Percentiles rank a stretch among this genome's conserved stretches.
phyloP scores from a whole-genome alignment of 1,139 yeast species.

The Geotrichum klebahnii region DNA sequence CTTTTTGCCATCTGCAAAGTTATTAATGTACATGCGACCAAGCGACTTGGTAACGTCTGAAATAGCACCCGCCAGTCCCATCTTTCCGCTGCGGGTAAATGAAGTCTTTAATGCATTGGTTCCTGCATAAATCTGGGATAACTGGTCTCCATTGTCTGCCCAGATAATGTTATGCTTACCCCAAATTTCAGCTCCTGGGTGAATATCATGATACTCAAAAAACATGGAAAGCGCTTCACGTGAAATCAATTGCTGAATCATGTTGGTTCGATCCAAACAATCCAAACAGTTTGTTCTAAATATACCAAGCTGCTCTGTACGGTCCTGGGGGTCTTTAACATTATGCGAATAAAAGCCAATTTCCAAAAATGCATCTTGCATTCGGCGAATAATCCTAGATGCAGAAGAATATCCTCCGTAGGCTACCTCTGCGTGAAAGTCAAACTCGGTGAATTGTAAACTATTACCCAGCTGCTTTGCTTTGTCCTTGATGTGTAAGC shows the following conservation, averaged over 20 bases:
- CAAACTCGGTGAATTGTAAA: slow-evolving; percentile 67
- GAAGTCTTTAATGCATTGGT: slow-evolving; percentile 94
- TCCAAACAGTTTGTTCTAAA: slow-evolving; percentile 92
- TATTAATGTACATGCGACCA: slow-evolving; percentile 89
- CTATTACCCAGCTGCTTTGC: slow-evolving; percentile 44
- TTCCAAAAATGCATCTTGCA: slow-evolving; percentile 62
- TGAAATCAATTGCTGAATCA: slow-evolving; percentile 84
- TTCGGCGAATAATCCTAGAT: slow-evolving; percentile 57
- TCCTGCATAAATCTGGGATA: slow-evolving; percentile 94
- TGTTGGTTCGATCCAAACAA: slow-evolving; percentile 89
- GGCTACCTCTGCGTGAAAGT: slow-evolving; percentile 88
- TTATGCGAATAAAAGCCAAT: slow-evolving; percentile 79
- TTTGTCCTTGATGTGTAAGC: slow-evolving; percentile 49
- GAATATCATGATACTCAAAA: slow-evolving; percentile 49
- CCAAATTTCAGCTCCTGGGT: slow-evolving; percentile 49
- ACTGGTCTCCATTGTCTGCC: slow-evolving; percentile 98
- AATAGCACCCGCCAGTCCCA: slow-evolving; percentile 93
- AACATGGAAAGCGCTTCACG: slow-evolving; percentile 62
- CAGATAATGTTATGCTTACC: slow-evolving; percentile 73
- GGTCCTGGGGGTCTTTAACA: slow-evolving; percentile 41
- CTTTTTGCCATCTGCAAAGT: slow-evolving; percentile 86
- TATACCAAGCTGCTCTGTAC: slow-evolving; percentile 79
- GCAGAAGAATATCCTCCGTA: slow-evolving; percentile 87
- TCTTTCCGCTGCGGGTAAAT: slow-evolving; percentile 87
- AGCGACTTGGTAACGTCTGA: slow-evolving; percentile 96